Evolutionary conservation across 1,284 basidiomycete species (phyloP).

Genomic region (Melampsora larici-populina): DNA sequence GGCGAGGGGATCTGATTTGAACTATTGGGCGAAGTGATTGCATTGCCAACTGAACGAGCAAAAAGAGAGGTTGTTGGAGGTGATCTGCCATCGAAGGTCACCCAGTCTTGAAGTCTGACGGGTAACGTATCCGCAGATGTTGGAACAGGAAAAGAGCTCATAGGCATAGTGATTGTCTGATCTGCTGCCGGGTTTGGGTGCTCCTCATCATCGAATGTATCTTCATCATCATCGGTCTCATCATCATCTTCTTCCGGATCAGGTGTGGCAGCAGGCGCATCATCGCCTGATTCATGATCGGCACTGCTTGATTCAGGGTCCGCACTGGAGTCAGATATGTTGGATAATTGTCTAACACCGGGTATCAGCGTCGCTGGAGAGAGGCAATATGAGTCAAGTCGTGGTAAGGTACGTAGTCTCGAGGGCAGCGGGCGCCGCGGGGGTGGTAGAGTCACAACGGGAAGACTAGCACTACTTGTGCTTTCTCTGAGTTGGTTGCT

Average conservation of each 20-base stretch:
- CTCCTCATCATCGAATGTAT: not conserved
- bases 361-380: not conserved
- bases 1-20: not conserved
- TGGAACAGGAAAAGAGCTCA: not conserved
- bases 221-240: not conserved
- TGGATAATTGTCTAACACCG: not conserved
- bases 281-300: not conserved
- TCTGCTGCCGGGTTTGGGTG: not conserved
- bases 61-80: not conserved
- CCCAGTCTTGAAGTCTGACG: not conserved
- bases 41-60: slow-evolving; percentile 1
- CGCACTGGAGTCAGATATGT: not conserved
- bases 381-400: slow-evolving; percentile 1
- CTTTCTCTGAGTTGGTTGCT: not conserved
- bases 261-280: not conserved
- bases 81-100: not conserved
- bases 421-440: not conserved
- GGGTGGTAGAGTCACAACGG: not conserved
- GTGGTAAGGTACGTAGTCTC: not conserved
- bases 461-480: too few species aligned
- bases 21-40: not conserved
- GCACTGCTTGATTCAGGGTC: not conserved
- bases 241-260: not conserved
- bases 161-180: not conserved
- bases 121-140: too few species aligned